Evolutionary conservation across 208 protist species (phyloP).

Genomic region (Trypanosoma platydactyli): DNA sequence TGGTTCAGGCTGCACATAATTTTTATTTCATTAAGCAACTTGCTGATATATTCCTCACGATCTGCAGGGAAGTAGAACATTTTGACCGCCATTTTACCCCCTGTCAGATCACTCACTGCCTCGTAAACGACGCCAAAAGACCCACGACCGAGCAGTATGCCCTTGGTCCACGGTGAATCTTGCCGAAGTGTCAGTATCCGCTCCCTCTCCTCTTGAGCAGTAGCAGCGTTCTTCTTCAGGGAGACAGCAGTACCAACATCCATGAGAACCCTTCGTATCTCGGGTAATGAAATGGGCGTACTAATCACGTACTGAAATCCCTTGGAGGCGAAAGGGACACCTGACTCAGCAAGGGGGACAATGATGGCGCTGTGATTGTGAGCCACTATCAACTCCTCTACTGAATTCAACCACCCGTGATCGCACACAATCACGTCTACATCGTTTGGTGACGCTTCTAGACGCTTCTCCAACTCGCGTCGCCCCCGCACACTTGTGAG

Average conservation of each 20-base stretch:
- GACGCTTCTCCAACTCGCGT: slow-evolving; percentile 72
- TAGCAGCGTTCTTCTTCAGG: slow-evolving; percentile 81
- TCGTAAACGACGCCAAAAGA: slow-evolving; percentile 90
- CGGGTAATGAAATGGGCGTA: slow-evolving; percentile 67
- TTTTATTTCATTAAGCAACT: slow-evolving; percentile 87
- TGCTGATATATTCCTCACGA: slow-evolving; percentile 70
- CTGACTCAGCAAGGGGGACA: slow-evolving; percentile 59
- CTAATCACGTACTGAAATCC: slow-evolving; percentile 70
- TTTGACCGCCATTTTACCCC: slow-evolving; percentile 93
- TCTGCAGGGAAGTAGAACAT: slow-evolving; percentile 88
- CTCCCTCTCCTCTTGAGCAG: slow-evolving; percentile 78
- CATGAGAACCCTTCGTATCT: slow-evolving; percentile 74
- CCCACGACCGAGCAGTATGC: slow-evolving; percentile 84
- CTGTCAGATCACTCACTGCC: slow-evolving; percentile 88
- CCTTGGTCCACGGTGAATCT: slow-evolving; percentile 90
- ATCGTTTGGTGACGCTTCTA: slow-evolving; percentile 65
- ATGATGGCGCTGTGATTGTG: slow-evolving; percentile 68
- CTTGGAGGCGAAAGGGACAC: slow-evolving; percentile 29
- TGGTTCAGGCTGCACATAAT: slow-evolving; percentile 93
- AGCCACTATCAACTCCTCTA: slow-evolving; percentile 61
- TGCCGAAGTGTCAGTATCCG: slow-evolving; percentile 87
- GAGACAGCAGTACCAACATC: slow-evolving; percentile 80
- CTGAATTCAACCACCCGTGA: slow-evolving; percentile 76
- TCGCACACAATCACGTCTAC: slow-evolving; percentile 89
- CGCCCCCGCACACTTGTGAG: slow-evolving; percentile 75